phyloP scores from a whole-genome alignment of 1,284 basidiomycete species.

The Anthracocystis setariae region DNA sequence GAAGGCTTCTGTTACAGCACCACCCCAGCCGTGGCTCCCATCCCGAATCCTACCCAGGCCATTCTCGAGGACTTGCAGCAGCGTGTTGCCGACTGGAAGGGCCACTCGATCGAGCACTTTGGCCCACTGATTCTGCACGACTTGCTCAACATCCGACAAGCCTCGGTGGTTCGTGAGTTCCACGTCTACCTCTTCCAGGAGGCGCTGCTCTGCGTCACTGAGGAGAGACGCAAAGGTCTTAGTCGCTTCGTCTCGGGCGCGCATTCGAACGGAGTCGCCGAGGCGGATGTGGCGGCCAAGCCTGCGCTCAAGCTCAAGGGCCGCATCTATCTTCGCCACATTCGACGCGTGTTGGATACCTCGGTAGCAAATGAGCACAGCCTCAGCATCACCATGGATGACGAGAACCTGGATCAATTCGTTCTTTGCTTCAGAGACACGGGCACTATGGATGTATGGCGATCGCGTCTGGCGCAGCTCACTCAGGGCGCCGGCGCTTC shows the following conservation, averaged over 20 bases:
- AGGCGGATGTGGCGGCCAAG: slow-evolving; percentile 68
- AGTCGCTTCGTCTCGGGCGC: slow-evolving; percentile 77
- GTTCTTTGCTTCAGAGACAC: slow-evolving; percentile 91
- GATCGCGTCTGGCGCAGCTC: slow-evolving; percentile 67
- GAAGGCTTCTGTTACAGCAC: slow-evolving; percentile 51
- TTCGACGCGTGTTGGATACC: slow-evolving; percentile 83
- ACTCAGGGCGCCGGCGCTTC: slow-evolving; percentile 24
- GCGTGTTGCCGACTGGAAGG: slow-evolving; percentile 93
- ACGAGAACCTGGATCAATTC: slow-evolving; percentile 89
- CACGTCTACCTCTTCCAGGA: slow-evolving; percentile 95
- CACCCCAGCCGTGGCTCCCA: slow-evolving; percentile 45
- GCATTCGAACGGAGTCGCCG: slow-evolving; percentile 4
- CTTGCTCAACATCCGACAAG: slow-evolving; percentile 84
- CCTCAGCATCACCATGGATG: slow-evolving; percentile 93
- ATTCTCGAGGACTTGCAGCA: slow-evolving; percentile 86
- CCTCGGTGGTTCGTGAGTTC: slow-evolving; percentile 85
- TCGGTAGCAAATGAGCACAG: slow-evolving; percentile 82
- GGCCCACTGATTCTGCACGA: slow-evolving; percentile 91
- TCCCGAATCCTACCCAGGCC: slow-evolving; percentile 73
- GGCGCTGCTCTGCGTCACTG: slow-evolving; percentile 93
- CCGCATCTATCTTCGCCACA: slow-evolving; percentile 91
- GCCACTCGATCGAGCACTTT: slow-evolving; percentile 82
- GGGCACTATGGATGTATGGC: slow-evolving; percentile 88
- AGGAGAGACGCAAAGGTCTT: slow-evolving; percentile 83
- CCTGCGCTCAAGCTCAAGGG: slow-evolving; percentile 90